phyloP scores from a whole-genome alignment of 805 yeast genomes.

The Kluyveromyces lactis region DNA sequence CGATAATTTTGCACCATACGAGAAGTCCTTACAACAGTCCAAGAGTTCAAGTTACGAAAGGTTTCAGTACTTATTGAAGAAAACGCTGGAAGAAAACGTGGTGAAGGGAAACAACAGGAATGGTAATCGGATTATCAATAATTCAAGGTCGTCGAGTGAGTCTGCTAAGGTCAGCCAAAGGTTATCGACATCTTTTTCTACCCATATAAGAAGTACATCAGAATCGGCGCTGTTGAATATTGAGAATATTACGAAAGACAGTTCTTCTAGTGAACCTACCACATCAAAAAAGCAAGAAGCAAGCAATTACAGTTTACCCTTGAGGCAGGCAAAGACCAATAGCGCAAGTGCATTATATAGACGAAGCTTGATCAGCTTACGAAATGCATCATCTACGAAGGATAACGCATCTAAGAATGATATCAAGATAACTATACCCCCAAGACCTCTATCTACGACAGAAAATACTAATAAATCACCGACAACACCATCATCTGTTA shows the following conservation, averaged over 20 bases:
- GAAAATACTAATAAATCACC: conserved; percentile 14
- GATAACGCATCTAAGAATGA: conserved; percentile 9
- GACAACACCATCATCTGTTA: conserved; percentile 24
- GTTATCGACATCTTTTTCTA: background rate
- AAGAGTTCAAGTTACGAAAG: conserved; percentile 46
- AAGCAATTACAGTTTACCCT: conserved; percentile 23
- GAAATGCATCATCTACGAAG: conserved; percentile 17
- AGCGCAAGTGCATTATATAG: conserved; percentile 28
- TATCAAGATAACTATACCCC: conserved; percentile 23
- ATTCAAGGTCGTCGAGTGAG: conserved; percentile 24
- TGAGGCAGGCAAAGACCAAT: conserved; percentile 22
- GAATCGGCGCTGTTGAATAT: conserved; percentile 10
- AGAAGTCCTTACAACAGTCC: conserved; percentile 34
- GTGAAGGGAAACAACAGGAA: conserved; percentile 20
- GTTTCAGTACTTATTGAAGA: conserved; percentile 47
- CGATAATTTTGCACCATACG: conserved; percentile 42
- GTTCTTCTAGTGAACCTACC: background rate
- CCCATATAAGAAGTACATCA: conserved; percentile 4
- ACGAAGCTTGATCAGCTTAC: conserved; percentile 28
- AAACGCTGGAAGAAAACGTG: conserved; percentile 33
- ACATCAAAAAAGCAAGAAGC: conserved; percentile 20
- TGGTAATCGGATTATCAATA: conserved; percentile 16
- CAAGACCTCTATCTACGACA: conserved; percentile 18
- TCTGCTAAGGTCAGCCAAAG: conserved; percentile 11
- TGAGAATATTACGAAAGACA: conserved; percentile 8